Conservation (phyloP, 176 grass and related monocot genomes). For the Areca catechu region DNA sequence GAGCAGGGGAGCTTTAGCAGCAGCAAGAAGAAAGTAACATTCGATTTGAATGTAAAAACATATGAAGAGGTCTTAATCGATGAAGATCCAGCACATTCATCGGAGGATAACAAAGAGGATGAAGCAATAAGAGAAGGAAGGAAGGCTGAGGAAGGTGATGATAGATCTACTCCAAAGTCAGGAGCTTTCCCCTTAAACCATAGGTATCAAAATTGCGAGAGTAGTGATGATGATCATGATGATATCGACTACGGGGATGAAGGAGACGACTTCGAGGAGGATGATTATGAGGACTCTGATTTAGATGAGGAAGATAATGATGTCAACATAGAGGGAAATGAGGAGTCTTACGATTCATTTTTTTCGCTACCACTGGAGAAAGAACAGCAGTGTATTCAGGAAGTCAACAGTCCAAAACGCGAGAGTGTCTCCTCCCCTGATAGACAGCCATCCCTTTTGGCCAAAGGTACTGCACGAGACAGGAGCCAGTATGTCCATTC, state of each 20-base stretch:
- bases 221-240: conserved; percentile 15
- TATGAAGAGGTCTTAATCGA: conserved; percentile 27
- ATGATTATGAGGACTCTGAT: conserved; percentile 38
- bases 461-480: conserved; percentile 33
- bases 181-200: conserved; percentile 67
- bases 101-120: background rate
- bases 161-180: conserved; percentile 19
- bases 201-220: conserved; percentile 62
- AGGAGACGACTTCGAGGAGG: conserved; percentile 8
- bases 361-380: conserved; percentile 56
- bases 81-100: background rate
- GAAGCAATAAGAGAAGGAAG: conserved; percentile 13
- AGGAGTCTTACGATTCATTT: conserved; percentile 79
- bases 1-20: conserved; percentile 43
- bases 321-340: conserved; percentile 41
- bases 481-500: conserved; percentile 49
- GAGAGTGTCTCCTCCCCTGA: conserved; percentile 9
- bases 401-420: conserved; percentile 14
- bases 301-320: conserved; percentile 34
- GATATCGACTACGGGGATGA: conserved; percentile 10
- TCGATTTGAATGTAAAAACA: conserved; percentile 80
- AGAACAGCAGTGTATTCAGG: conserved; percentile 23
- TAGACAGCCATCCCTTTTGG: conserved; percentile 24
- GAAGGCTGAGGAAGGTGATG: conserved; percentile 21
- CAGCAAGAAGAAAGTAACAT: conserved; percentile 90